phyloP scores from a whole-genome alignment of 2,329 filamentous ascomycete genomes.

The Pseudopyricularia cyperi region DNA sequence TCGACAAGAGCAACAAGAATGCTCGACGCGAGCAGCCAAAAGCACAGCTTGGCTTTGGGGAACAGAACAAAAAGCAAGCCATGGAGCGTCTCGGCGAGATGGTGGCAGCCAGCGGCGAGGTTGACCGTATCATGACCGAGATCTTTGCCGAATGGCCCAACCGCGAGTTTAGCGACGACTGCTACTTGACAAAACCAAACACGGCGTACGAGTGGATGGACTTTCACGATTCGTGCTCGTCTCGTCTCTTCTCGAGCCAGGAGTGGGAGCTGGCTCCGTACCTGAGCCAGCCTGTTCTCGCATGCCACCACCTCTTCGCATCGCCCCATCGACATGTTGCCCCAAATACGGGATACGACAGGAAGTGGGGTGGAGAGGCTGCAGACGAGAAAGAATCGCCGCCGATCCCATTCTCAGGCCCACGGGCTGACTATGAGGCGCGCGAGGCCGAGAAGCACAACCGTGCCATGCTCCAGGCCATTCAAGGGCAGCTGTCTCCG shows the following conservation, averaged over 20 bases:
- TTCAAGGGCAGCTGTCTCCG: conserved; percentile 61
- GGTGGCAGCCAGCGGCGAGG: conserved; percentile 66
- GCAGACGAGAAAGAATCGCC: conserved; percentile 30
- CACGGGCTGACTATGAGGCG: conserved; percentile 69
- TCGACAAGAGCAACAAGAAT: conserved; percentile 23
- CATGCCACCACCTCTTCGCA: conserved; percentile 85
- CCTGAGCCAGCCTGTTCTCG: conserved; percentile 72
- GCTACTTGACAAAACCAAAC: conserved; percentile 76
- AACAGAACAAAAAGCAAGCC: conserved; percentile 57
- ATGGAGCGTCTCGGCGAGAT: conserved; percentile 63
- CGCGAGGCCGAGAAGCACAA: conserved; percentile 72
- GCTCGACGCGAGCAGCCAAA: conserved; percentile 40
- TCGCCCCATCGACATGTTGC: conserved; percentile 43
- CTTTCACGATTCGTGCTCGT: conserved; percentile 78
- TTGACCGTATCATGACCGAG: conserved; percentile 67
- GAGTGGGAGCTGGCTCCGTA: conserved; percentile 90
- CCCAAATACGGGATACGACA: conserved; percentile 26
- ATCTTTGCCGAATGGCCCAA: conserved; percentile 78
- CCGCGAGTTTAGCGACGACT: conserved; percentile 87
- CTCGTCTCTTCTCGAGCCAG: conserved; percentile 66
- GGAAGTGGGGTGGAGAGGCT: conserved; percentile 27
- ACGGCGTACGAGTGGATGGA: conserved; percentile 87
- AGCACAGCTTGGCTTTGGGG: conserved; percentile 54
- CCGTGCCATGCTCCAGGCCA: conserved; percentile 54
- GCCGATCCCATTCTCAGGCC: conserved; percentile 65